Evolutionary conservation across 768 basidiomycete species (phyloP), one percentile per base, ranked within the genome.

Genomic region (Pisolithus tinctorius): DNA sequence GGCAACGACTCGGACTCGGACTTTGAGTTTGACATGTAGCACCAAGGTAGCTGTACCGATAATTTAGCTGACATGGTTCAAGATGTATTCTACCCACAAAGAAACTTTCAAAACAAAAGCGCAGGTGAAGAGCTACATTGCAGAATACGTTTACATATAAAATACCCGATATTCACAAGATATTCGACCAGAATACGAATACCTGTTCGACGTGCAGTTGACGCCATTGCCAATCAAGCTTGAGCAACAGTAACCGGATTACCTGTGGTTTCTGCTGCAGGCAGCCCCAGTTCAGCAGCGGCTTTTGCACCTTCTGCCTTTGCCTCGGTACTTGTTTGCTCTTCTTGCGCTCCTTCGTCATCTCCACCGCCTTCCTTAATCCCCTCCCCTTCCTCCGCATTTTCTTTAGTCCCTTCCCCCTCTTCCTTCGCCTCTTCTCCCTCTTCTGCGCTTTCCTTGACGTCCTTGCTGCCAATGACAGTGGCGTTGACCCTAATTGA

Each of bases 1-100:
- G 79, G 77, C 38, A 82, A 76, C 40, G 81, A 86, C 59, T 87
- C 86, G 30, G 92, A 92, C 64, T 82, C 80, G 30, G 82, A 84
- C 48, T 87, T 94, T 63, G 88, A 91, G 60, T 83, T 84, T 62
- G 83, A 83, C 59, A 68, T 83, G 70, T 84, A 78, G 30, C 45
- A 47, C 31, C 30, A 16, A 47, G 31, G 20, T 36, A 20, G 23
- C 17, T 23, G 27, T 45, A 31, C 23, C 34, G 45, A 47, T 47
- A 34, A 14, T 14, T 34, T 14, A 36, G 31, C 45, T 31, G 34
- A 25, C 4, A 29, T 14, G 27, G 25, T 27, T n/a, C 43, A 16
- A 27, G 25, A 45, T 45, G 43, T 45, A 45, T 16, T 8, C 14
- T 45, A 45, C 43, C 43, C 43, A n/a, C 8, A 26, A 17, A 29